A percentile compares a stretch with the other conserved stretches of the same genome.
phyloP scores from a whole-genome alignment of 495 filamentous ascomycete genomes.

The Lichenothelia convexa region DNA sequence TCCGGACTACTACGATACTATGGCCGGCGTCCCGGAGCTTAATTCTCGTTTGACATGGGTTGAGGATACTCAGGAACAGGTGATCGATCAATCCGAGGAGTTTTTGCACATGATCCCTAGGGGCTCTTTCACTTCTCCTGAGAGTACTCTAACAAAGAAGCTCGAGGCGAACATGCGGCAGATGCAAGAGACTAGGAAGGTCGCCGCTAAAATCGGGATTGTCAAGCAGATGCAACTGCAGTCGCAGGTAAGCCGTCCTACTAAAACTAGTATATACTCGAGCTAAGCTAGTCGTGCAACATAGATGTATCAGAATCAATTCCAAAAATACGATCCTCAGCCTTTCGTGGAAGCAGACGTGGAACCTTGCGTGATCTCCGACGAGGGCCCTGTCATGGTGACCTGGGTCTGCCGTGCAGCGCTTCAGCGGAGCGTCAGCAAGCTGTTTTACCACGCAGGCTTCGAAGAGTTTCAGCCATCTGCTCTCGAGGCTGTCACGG shows the following conservation, averaged over 20 bases:
- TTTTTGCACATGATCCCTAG: constrained; percentile 53
- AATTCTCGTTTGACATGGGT: constrained; percentile 59
- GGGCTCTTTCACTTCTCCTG: constrained; percentile 60
- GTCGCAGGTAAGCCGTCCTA: constrained; percentile 53
- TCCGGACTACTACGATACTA: constrained; percentile 84
- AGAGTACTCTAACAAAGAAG: constrained; percentile 55
- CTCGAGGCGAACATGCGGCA: constrained; percentile 83
- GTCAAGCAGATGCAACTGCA: constrained; percentile 99
- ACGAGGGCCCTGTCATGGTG: constrained; percentile 72
- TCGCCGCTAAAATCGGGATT: constrained; percentile 87
- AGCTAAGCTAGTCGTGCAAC: too few relatives aligned
- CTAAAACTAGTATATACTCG: background rate
- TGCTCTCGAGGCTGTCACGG: constrained; percentile 75
- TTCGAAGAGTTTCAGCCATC: constrained; percentile 97
- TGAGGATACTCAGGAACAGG: constrained; percentile 69
- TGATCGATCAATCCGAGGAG: constrained; percentile 70
- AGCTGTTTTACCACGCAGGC: constrained; percentile 90
- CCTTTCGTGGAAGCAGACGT: constrained; percentile 76
- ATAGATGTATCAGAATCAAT: constrained; percentile 94
- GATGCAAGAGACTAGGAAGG: constrained; percentile 91
- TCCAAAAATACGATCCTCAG: constrained; percentile 89
- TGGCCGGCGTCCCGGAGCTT: constrained; percentile 73
- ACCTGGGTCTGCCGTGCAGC: constrained; percentile 62
- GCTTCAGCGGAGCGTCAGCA: constrained; percentile 73
- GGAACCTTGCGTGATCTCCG: constrained; percentile 67